Conservation (phyloP, 192 early-diverging fungal species). For the Coemansia sp. region DNA sequence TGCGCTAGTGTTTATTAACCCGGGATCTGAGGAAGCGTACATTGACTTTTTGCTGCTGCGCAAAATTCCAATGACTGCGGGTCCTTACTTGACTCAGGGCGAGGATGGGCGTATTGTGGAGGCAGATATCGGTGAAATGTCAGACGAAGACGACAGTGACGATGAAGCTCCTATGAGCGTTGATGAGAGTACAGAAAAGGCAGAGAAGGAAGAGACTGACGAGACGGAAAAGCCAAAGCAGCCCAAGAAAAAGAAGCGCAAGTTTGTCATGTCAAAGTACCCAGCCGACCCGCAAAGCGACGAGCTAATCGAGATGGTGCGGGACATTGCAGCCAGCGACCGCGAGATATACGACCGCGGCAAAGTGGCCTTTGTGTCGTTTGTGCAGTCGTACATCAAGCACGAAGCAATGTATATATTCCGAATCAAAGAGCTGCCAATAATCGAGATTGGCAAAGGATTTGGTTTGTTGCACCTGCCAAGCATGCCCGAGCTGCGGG, state of each 20-base stretch:
- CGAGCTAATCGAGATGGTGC: conserved; percentile 59
- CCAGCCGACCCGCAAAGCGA: conserved; percentile 52
- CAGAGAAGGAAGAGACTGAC: conserved; percentile 3
- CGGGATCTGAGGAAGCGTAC: conserved; percentile 87
- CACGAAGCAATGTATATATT: conserved; percentile 96
- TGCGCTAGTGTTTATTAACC: conserved; percentile 80
- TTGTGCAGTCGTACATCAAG: conserved; percentile 87
- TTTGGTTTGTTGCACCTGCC: conserved; percentile 85
- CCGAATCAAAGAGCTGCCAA: conserved; percentile 77
- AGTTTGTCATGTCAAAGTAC: conserved; percentile 43
- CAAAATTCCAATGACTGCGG: conserved; percentile 75
- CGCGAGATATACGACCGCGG: conserved; percentile 79
- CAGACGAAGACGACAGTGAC: conserved; percentile 13
- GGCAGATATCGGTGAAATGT: background rate
- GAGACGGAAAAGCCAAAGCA: conserved; percentile 12
- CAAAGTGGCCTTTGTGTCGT: conserved; percentile 84
- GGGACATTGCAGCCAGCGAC: conserved; percentile 63
- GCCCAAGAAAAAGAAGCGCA: conserved; percentile 17
- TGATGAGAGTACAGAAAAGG: conserved; percentile 11
- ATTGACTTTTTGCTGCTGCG: conserved; percentile 83
- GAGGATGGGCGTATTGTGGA: conserved; percentile 22
- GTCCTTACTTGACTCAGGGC: conserved; percentile 55
- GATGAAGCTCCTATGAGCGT: conserved; percentile 6
- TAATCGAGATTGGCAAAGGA: conserved; percentile 70
- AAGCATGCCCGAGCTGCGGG: conserved; percentile 88